These are phyloP conservation scores for Penicillium verrucosum DNA, from an alignment of 2,329 filamentous ascomycete genomes.

Conservation along the genomic window DNA sequence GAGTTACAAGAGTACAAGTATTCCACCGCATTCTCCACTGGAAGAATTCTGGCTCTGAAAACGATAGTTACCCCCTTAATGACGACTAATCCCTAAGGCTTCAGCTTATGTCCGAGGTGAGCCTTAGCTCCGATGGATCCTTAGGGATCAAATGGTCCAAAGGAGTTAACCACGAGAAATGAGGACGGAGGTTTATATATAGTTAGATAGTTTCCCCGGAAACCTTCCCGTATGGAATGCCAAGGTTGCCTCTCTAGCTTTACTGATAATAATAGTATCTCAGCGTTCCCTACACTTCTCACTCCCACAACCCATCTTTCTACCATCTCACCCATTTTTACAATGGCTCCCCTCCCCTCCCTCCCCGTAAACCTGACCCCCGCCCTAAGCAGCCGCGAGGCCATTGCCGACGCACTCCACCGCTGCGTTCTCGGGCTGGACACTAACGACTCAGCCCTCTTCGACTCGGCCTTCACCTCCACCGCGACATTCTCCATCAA, in stretches of 20 bases:
- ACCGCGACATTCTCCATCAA: neutral
- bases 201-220: too few relatives aligned
- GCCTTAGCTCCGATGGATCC: neutral
- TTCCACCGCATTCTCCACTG: neutral
- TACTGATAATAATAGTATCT: too few relatives aligned
- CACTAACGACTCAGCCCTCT: neutral
- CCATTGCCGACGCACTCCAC: neutral
- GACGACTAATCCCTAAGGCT: neutral
- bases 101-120: neutral
- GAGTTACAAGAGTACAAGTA: neutral
- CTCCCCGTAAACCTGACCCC: neutral
- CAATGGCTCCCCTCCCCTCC: neutral
- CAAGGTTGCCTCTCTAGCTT: too few relatives aligned
- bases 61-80: neutral
- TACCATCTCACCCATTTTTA: neutral
- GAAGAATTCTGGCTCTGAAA: neutral
- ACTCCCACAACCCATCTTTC: neutral
- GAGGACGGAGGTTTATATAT: neutral
- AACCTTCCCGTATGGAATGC: neutral
- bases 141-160: neutral
- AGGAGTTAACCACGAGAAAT: neutral
- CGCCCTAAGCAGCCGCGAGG: neutral
- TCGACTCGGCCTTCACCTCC: neutral
- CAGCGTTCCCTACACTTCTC: neutral
- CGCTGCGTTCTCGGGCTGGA: neutral